phyloP scores from a whole-genome alignment of 805 yeast genomes.

The Schwanniomyces polymorphus region DNA sequence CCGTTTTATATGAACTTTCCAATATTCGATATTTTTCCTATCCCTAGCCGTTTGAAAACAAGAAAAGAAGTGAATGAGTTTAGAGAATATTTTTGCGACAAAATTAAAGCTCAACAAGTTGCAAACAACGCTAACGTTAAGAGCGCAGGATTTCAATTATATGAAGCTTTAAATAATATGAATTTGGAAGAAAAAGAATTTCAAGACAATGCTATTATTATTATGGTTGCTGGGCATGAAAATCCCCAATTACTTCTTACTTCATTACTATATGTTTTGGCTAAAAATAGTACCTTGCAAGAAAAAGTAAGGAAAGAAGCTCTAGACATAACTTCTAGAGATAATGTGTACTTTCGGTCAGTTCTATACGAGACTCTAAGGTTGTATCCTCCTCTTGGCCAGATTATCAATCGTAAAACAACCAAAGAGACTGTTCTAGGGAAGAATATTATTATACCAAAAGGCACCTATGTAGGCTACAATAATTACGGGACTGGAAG shows the following conservation, averaged over 20 bases:
- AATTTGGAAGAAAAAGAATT: constrained; percentile 46
- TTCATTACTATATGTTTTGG: constrained; percentile 46
- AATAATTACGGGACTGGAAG: constrained; percentile 55
- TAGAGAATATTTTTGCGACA: constrained; percentile 31
- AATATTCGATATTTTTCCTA: constrained; percentile 48
- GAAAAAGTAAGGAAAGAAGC: constrained; percentile 21
- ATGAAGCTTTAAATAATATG: constrained; percentile 36
- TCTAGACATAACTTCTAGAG: not conserved
- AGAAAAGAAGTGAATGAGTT: constrained; percentile 43
- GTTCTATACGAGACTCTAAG: constrained; percentile 49
- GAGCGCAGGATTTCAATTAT: constrained; percentile 42
- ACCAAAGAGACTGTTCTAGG: constrained; percentile 40
- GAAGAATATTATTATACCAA: constrained; percentile 42
- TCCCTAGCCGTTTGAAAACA: constrained; percentile 47
- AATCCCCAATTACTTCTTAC: constrained; percentile 56
- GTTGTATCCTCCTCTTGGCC: constrained; percentile 56
- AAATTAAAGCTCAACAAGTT: constrained; percentile 23
- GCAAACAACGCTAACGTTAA: constrained; percentile 21
- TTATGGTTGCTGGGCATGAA: constrained; percentile 64
- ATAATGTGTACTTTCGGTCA: constrained; percentile 20
- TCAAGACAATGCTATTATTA: constrained; percentile 53
- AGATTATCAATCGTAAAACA: constrained; percentile 52
- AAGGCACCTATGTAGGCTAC: constrained; percentile 54
- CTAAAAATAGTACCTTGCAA: constrained; percentile 41
- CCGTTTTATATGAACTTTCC: constrained; percentile 59